A percentile compares a stretch with the other conserved stretches of the same genome.
Conservation (phyloP, 192 early-diverging fungal species). For the Gamsiella multidivaricata region DNA sequence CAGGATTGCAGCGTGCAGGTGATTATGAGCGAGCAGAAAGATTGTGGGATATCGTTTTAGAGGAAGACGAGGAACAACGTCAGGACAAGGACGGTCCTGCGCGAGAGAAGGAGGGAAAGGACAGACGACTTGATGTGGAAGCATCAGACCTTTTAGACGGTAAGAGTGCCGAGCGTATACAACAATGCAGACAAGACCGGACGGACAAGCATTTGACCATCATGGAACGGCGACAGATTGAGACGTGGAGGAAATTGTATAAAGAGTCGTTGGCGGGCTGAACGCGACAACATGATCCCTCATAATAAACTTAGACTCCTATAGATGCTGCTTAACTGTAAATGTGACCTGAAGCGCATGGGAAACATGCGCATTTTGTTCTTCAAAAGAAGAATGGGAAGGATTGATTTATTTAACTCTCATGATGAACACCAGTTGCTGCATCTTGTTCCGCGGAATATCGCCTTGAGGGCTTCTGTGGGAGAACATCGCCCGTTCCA, state of each 20-base stretch:
- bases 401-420: no score
- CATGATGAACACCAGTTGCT: no score
- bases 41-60: slow-evolving; percentile 32
- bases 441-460: neutral
- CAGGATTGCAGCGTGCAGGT: slow-evolving; percentile 26
- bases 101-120: neutral
- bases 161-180: neutral
- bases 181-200: neutral
- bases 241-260: slow-evolving; percentile 26
- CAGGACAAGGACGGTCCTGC: neutral
- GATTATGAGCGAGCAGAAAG: slow-evolving; percentile 29
- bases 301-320: no score
- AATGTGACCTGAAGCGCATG: no score
- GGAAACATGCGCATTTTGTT: no score
- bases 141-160: neutral
- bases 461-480: slow-evolving; percentile 1
- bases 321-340: no score
- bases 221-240: slow-evolving; percentile 24
- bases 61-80: slow-evolving; percentile 7
- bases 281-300: no score
- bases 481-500: neutral
- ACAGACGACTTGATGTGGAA: neutral
- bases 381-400: no score
- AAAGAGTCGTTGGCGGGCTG: slow-evolving; percentile 18
- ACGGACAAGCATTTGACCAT: neutral